Evolutionary conservation across 2,329 filamentous ascomycete genomes (phyloP).

Genomic region (Myotisia sp.): DNA sequence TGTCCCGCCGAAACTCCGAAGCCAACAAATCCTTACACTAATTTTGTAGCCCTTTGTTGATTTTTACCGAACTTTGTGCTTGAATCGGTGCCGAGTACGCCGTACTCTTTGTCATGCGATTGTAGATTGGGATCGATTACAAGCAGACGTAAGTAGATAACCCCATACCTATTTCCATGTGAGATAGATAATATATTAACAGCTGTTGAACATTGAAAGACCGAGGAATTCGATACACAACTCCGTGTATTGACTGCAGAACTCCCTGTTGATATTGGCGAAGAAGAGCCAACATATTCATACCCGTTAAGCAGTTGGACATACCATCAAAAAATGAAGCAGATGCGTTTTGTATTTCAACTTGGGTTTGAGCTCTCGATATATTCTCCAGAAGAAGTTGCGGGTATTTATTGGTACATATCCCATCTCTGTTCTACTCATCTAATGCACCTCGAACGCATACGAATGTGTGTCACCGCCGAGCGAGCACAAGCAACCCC

Average conservation of each 20-base stretch:
- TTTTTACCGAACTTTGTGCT: conserved; percentile 67
- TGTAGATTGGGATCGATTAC: conserved; percentile 68
- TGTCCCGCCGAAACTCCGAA: not conserved
- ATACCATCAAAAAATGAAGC: conserved; percentile 75
- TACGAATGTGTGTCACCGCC: conserved; percentile 48
- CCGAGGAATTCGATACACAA: conserved; percentile 57
- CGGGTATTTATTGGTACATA: conserved; percentile 84
- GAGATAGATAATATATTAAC: no score
- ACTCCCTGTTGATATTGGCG: conserved; percentile 40
- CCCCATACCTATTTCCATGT: no score
- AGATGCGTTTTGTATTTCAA: conserved; percentile 77
- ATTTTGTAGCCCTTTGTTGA: conserved; percentile 58
- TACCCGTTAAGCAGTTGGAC: conserved; percentile 77
- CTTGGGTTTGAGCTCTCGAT: conserved; percentile 88
- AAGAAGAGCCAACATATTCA: conserved; percentile 45
- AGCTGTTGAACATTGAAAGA: conserved; percentile 22
- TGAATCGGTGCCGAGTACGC: conserved; percentile 82
- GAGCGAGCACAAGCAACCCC: conserved; percentile 18
- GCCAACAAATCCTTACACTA: conserved; percentile 9
- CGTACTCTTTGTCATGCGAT: conserved; percentile 77
- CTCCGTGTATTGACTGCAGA: conserved; percentile 50
- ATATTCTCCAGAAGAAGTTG: conserved; percentile 72
- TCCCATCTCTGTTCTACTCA: conserved; percentile 57
- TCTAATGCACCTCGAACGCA: conserved; percentile 56
- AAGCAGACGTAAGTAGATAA: conserved; percentile 53